Conservation (phyloP, 164 flowering plant genomes). For the Chloranthus sessilifolius region DNA sequence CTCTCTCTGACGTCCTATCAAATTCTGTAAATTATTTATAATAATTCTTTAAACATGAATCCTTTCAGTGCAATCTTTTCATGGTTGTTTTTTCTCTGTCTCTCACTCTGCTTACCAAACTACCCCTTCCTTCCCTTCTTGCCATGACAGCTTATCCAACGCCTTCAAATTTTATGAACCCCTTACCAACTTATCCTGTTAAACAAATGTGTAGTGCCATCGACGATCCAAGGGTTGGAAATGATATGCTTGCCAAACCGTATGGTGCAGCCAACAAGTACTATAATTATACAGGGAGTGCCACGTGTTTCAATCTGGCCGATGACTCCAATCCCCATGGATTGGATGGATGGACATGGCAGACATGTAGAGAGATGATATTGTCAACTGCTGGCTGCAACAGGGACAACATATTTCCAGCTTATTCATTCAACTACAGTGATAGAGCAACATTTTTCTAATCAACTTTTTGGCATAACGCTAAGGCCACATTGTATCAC, state of each 20-base stretch:
- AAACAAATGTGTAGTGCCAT: conserved; percentile 91
- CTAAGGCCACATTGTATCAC: conserved; percentile 78
- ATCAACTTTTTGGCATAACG: conserved; percentile 19
- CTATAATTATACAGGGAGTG: conserved; percentile 61
- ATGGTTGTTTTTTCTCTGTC: too few relatives aligned
- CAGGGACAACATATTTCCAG: conserved; percentile 65
- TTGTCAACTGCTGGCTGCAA: conserved; percentile 49
- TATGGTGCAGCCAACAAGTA: conserved; percentile 67
- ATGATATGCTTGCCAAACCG: conserved; percentile 56
- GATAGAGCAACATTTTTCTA: conserved; percentile 30
- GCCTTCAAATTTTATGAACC: conserved; percentile 65
- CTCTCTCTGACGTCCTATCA: too few relatives aligned
- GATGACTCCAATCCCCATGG: conserved; percentile 65
- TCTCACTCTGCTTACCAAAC: too few relatives aligned
- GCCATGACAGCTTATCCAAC: conserved; percentile 95
- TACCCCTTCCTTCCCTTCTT: too few relatives aligned
- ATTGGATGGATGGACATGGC: conserved; percentile 67
- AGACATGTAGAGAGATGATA: conserved; percentile 93
- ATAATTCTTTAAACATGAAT: too few relatives aligned
- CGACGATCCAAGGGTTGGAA: conserved; percentile 48
- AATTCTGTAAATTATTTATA: too few relatives aligned
- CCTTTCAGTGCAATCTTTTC: too few relatives aligned
- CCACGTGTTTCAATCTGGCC: conserved; percentile 51
- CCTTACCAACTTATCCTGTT: conserved; percentile 79
- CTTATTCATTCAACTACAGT: conserved; percentile 33